Base-by-base conservation (phyloP, 768 basidiomycete genomes). In the Tricholoma matsutake region DNA sequence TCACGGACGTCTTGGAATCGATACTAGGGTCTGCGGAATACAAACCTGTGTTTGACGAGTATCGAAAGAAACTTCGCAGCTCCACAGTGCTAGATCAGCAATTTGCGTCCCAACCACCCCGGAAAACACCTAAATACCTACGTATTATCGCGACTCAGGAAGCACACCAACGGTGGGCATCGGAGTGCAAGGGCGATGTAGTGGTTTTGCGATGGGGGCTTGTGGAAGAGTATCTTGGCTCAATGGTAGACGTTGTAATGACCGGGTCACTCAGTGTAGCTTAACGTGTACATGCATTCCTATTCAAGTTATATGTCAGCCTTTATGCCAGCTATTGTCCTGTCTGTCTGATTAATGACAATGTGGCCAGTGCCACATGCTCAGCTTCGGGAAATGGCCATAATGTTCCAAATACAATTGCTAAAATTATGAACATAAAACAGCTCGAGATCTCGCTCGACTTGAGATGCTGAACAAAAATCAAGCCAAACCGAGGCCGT, bases 191-290 rank as follows among this genome's bases (percentile, higher is more conserved):
- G 37, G 63, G 54, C 6, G 45, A 59, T 60, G 57, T 64, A 2
- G 64, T 45, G 45, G 47, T 62, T 29, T 57, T 64, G 61, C 61
- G 39, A 34, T 64, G 57, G 57, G 47, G 62, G 35, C 28, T 63
- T 56, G 58, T 20, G 53, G 9, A 0, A 22, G n/a, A 34, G 53
- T n/a, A 34, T 54, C 35, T 54, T 32, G 53, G 53, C 35, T 54
- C 31, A 54, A 54, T 13, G 31, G 29, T 31, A 32, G 53, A 54
- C 7, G 6, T 35, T 31, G 53, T 54, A 9, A 9, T 5, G 41
- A 43, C 41, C 7, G 41, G 6, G 8, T 28, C 11, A 32, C 11
- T 10, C 6, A 29, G 28, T 28, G 51, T 52, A 41, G 56, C 25
- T 57, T 57, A 34, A 41, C 28, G 41, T 43, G 2, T 41, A 2